Base-by-base conservation (phyloP, 805 yeast genomes). In the Yarrowia sp. region DNA sequence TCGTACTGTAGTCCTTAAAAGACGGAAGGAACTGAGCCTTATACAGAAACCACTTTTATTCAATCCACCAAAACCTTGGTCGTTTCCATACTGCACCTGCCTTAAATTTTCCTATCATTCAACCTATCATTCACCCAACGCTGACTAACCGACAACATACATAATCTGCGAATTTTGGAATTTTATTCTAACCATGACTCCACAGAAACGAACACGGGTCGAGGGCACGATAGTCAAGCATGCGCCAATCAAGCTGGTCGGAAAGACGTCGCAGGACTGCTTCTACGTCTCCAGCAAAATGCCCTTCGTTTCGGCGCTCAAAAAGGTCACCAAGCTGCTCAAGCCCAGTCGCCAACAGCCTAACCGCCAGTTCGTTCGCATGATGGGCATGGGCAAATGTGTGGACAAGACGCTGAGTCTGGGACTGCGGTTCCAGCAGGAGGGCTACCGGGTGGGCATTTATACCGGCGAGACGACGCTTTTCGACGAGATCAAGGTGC, bases 341-440 rank as follows among this genome's bases (percentile, higher is more conserved):
- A 74, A 71, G 5, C 78, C 77, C 49, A 77, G 83, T 65, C 76
- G 29, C 70, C 71, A 60, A 13, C 75, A 77, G 12, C 74, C 76
- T n/a, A 73, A 72, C 18, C 74, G 75, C 0, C 68, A 75, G 25
- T 81, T 76, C 68, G 77, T 90, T 7, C 76, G 80, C 0, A 79
- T 91, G 2, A 73, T 82, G 61, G 97, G 96, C 0, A 84, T 89
- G 87, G 97, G 97, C 1, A 79, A 77, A 62, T 81, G 92, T 9
- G 82, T 87, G 9, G 84, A 80, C 53, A 86, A 81, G 67, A 83
- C 86, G 0, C 64, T 87, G n/a, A 76, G 84, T 13, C 65, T 91
- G 0, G 96, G 83, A 0, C 70, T 83, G 25, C 80, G 84, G 68
- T 87, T 85, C 69, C 81, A 81, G 66, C 75, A 74, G 14, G 79